phyloP scores from a whole-genome alignment of 495 filamentous ascomycete species.

The Aspergillus mulundensis region DNA sequence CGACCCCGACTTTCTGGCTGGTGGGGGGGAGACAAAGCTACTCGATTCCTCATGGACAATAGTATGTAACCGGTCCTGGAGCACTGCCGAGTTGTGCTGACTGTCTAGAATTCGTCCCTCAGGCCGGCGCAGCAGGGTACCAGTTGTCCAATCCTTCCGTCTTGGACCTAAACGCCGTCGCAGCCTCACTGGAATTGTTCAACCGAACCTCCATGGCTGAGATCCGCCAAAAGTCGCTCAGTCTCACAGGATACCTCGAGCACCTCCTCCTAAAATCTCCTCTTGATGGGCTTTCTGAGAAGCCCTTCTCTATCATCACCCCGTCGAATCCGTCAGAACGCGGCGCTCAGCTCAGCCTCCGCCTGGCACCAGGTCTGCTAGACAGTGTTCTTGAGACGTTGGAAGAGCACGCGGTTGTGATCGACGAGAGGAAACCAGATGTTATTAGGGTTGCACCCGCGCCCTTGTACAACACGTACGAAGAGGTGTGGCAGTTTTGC shows the following conservation, averaged over 20 bases:
- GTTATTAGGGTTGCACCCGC: conserved; percentile 90
- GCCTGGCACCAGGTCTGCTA: conserved; percentile 62
- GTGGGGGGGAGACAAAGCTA: conserved; percentile 81
- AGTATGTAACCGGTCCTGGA: conserved; percentile 25
- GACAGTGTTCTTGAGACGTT: conserved; percentile 64
- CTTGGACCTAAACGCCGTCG: conserved; percentile 59
- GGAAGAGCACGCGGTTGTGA: conserved; percentile 66
- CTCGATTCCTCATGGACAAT: conserved; percentile 75
- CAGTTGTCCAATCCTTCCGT: conserved; percentile 61
- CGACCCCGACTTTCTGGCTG: conserved; percentile 71
- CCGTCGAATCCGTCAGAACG: conserved; percentile 66
- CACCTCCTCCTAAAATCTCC: conserved; percentile 51
- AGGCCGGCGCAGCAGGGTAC: conserved; percentile 58
- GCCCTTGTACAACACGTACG: conserved; percentile 82
- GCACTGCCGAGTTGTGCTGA: neutral
- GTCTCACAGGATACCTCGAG: conserved; percentile 78
- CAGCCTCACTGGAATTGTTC: conserved; percentile 78
- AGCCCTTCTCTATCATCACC: conserved; percentile 74
- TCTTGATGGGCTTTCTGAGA: conserved; percentile 31
- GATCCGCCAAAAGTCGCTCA: conserved; percentile 69
- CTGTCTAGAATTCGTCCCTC: conserved; percentile 61
- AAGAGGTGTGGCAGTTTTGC: conserved; percentile 75
- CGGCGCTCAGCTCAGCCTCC: conserved; percentile 83
- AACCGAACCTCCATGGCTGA: conserved; percentile 62
- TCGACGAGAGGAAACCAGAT: conserved; percentile 86